Percentiles rank a stretch among this genome's conserved stretches.
Conservation (phyloP, 1,284 basidiomycete genomes). For the Irpex rosettiformis region DNA sequence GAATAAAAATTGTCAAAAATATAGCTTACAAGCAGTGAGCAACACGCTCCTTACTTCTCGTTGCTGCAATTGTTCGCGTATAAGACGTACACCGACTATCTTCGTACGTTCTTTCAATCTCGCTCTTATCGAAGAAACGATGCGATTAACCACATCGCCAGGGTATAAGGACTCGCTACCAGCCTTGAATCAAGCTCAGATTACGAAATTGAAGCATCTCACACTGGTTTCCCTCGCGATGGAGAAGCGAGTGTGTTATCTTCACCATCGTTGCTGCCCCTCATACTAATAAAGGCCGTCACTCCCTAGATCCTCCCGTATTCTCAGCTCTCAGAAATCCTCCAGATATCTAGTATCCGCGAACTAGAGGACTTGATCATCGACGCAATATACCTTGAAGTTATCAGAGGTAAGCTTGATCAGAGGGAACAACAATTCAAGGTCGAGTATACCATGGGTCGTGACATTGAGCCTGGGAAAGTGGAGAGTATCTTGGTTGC, state of each 20-base stretch:
- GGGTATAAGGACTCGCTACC: conserved; percentile 67
- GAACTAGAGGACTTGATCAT: conserved; percentile 95
- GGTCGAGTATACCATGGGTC: conserved; percentile 87
- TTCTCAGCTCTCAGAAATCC: conserved; percentile 54
- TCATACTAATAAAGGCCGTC: background rate
- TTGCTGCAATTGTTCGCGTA: conserved; percentile 88
- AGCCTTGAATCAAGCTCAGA: conserved; percentile 66
- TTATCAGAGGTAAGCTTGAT: conserved; percentile 88
- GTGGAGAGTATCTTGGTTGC: conserved; percentile 58
- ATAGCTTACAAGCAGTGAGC: conserved; percentile 64
- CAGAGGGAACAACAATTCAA: conserved; percentile 85
- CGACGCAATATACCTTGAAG: conserved; percentile 88
- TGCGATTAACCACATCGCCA: conserved; percentile 25
- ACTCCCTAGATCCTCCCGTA: conserved; percentile 69
- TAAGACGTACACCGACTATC: conserved; percentile 80
- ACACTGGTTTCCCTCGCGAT: conserved; percentile 82
- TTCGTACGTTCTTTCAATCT: conserved; percentile 28
- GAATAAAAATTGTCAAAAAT: background rate
- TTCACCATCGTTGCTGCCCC: background rate
- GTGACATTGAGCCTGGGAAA: conserved; percentile 76
- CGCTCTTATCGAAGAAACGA: background rate
- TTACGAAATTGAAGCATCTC: conserved; percentile 87
- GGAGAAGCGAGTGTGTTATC: conserved; percentile 60
- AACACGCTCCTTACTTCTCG: conserved; percentile 54
- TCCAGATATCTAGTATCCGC: conserved; percentile 74